These are phyloP conservation scores for Solanum acaule DNA, from an alignment of 257 asterid species.

Conservation along the genomic window DNA sequence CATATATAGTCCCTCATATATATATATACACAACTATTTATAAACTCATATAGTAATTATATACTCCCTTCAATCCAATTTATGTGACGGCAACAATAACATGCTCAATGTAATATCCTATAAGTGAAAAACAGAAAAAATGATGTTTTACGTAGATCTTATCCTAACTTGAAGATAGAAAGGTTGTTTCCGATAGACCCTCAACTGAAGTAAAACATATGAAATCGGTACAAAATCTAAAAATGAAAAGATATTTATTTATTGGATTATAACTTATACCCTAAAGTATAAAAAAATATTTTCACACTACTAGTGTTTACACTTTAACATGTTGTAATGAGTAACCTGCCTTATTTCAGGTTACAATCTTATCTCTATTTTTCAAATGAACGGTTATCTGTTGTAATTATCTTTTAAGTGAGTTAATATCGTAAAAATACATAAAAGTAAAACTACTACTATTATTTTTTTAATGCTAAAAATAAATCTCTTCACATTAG, in stretches of 20 bases:
- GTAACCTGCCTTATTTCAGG: not conserved
- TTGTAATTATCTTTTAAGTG: not conserved
- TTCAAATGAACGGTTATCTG: not conserved
- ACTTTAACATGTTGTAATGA: not conserved
- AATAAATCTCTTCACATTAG: not conserved
- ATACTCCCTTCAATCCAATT: not conserved
- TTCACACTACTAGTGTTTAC: not conserved
- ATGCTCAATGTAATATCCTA: no score
- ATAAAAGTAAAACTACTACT: not conserved
- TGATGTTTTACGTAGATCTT: not conserved
- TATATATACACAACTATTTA: not conserved
- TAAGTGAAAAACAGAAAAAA: accelerated
- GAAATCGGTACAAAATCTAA: not conserved
- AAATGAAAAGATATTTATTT: no score
- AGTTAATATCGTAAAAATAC: not conserved
- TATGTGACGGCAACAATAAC: not conserved
- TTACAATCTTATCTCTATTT: not conserved
- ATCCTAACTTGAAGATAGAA: not conserved
- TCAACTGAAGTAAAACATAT: not conserved
- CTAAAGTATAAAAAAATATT: no score
- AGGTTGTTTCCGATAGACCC: not conserved
- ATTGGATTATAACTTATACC: not conserved
- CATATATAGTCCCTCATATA: not conserved
- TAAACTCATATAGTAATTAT: not conserved
- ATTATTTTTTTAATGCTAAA: not conserved